These are phyloP conservation scores for Periglandula ipomoeae DNA, from an alignment of 2,329 filamentous ascomycete species.

Conservation along the genomic window DNA sequence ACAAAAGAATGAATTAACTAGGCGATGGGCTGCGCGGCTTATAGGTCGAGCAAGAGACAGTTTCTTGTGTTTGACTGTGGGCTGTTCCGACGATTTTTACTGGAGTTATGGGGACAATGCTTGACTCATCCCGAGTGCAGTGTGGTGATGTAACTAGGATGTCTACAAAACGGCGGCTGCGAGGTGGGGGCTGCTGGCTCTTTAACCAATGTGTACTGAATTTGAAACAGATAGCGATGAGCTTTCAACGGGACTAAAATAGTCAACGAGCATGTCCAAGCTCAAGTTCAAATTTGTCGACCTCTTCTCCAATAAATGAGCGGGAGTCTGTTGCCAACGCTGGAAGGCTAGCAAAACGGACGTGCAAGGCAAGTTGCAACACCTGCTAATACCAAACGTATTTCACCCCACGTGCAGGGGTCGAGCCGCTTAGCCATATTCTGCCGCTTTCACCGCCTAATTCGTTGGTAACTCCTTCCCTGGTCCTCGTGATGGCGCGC, in stretches of 20 bases:
- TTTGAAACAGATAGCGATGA: too few species aligned
- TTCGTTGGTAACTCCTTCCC: constrained; percentile 8
- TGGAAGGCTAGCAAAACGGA: too few species aligned
- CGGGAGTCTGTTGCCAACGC: too few species aligned
- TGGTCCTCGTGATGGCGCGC: background rate
- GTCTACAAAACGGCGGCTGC: too few species aligned
- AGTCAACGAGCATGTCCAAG: too few species aligned
- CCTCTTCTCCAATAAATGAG: too few species aligned
- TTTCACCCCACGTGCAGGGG: too few species aligned
- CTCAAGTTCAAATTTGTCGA: too few species aligned
- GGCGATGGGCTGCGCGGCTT: background rate
- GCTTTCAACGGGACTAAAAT: too few species aligned
- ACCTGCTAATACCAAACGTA: too few species aligned
- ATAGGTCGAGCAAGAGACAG: background rate
- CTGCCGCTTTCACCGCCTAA: constrained; percentile 24
- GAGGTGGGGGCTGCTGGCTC: too few species aligned
- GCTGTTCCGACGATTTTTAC: background rate
- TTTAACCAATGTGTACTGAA: background rate
- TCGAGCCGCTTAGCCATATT: background rate
- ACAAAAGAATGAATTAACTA: background rate
- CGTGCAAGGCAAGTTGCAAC: too few species aligned
- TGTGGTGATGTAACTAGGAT: background rate
- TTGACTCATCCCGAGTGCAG: background rate
- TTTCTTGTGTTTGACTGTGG: background rate
- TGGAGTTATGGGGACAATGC: background rate